Conservation (phyloP, 495 filamentous ascomycete species). For the Aspergillus heteromorphus region DNA sequence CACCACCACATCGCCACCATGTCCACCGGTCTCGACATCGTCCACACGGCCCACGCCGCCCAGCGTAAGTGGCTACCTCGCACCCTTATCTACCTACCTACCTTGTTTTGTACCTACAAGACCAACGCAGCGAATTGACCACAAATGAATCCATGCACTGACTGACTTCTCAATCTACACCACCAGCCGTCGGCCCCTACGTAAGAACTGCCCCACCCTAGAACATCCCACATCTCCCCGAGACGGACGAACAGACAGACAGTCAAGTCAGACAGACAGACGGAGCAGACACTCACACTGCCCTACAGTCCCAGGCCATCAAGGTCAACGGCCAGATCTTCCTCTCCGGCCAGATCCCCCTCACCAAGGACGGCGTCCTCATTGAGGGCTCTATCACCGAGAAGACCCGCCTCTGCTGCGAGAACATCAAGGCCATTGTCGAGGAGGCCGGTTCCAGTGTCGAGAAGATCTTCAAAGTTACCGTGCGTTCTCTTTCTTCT, state of each 20-base stretch:
- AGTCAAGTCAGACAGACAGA: conserved; percentile 3
- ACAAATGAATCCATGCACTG: conserved; percentile 31
- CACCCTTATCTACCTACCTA: neutral
- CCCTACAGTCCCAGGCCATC: conserved; percentile 77
- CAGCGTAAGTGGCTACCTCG: conserved; percentile 35
- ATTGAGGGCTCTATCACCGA: conserved; percentile 70
- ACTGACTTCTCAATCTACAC: conserved; percentile 36
- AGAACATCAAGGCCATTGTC: conserved; percentile 74
- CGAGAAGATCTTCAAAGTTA: conserved; percentile 71
- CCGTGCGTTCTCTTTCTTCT: conserved; percentile 44
- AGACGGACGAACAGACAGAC: neutral
- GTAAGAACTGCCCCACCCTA: conserved; percentile 31
- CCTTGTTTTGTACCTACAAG: no score
- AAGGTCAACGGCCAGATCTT: conserved; percentile 77
- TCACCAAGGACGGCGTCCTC: conserved; percentile 67
- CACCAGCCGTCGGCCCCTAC: conserved; percentile 52
- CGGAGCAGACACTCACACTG: conserved; percentile 5
- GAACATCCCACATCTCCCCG: neutral
- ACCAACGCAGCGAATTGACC: neutral
- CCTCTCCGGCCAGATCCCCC: conserved; percentile 90
- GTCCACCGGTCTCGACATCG: conserved; percentile 31
- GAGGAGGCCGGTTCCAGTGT: conserved; percentile 71
- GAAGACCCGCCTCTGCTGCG: conserved; percentile 68
- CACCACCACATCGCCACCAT: conserved; percentile 21
- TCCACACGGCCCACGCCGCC: conserved; percentile 42